Conservation (phyloP, 768 basidiomycete genomes). For the Leccinum aurantiacum region DNA sequence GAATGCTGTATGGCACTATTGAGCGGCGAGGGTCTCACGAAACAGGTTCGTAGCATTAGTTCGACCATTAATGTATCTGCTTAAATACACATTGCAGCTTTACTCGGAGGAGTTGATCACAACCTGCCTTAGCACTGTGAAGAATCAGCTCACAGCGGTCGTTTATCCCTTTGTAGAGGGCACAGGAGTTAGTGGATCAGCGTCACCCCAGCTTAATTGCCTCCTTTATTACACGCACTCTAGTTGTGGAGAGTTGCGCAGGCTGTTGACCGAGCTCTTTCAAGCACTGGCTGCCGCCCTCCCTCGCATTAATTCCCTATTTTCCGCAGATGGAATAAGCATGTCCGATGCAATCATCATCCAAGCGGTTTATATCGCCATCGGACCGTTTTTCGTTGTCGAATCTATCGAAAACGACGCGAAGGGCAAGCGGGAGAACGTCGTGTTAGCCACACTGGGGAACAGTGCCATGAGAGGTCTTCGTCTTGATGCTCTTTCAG, state of each 20-base stretch:
- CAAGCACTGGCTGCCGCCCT: constrained; percentile 70
- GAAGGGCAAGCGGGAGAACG: constrained; percentile 55
- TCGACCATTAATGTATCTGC: not conserved
- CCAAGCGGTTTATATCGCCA: constrained; percentile 87
- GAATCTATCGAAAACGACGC: constrained; percentile 59
- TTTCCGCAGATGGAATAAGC: constrained; percentile 64
- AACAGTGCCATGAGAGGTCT: constrained; percentile 80
- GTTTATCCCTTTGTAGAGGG: constrained; percentile 89
- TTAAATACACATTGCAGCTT: constrained; percentile 45
- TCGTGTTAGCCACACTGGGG: constrained; percentile 66
- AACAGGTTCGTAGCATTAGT: constrained; percentile 60
- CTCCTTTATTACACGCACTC: constrained; percentile 46
- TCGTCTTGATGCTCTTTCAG: constrained; percentile 74
- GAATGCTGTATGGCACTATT: constrained; percentile 82
- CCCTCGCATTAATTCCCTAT: constrained; percentile 71
- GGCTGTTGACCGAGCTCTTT: constrained; percentile 65
- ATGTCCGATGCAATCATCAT: constrained; percentile 93
- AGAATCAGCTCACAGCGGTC: constrained; percentile 75
- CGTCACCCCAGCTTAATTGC: constrained; percentile 51
- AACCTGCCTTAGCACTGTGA: constrained; percentile 70
- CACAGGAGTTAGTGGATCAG: constrained; percentile 40
- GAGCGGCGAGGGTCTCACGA: constrained; percentile 75
- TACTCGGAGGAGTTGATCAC: constrained; percentile 95
- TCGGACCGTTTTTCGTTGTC: constrained; percentile 92
- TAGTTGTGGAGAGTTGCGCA: constrained; percentile 38